These are phyloP conservation scores for Yamadazyma insecticola DNA, from an alignment of 805 yeast species.

Conservation along the genomic window DNA sequence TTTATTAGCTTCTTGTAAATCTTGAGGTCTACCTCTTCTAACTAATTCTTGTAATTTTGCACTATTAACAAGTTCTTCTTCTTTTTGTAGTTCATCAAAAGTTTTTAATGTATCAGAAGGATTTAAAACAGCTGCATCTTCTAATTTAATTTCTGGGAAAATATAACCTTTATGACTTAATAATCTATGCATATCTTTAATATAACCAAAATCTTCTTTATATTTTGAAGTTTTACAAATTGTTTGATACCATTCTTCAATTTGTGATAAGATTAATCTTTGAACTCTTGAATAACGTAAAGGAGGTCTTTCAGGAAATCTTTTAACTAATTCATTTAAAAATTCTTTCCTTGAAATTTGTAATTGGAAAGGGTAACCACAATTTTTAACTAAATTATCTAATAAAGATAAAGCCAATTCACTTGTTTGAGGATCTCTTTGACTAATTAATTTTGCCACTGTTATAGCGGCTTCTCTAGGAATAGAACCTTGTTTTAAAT, in stretches of 20 bases:
- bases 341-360: conserved; percentile 95
- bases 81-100: conserved; percentile 84
- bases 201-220: conserved; percentile 86
- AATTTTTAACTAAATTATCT: conserved; percentile 91
- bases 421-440: conserved; percentile 77
- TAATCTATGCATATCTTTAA: conserved; percentile 93
- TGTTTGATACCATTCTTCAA: conserved; percentile 97
- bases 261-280: conserved; percentile 76
- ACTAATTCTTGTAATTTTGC: conserved; percentile 95
- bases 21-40: conserved; percentile 93
- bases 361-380: conserved; percentile 95
- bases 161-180: conserved; percentile 85
- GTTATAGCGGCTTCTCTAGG: conserved; percentile 92
- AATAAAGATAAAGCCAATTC: conserved; percentile 77
- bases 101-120: conserved; percentile 86
- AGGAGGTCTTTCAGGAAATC: conserved; percentile 95
- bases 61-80: conserved; percentile 86
- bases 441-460: conserved; percentile 76
- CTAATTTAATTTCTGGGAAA: conserved; percentile 87
- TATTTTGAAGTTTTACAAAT: conserved; percentile 85
- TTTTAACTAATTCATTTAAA: conserved; percentile 83
- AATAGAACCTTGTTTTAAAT: conserved; percentile 83
- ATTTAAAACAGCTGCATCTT: conserved; percentile 88
- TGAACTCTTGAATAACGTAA: conserved; percentile 78
- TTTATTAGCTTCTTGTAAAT: conserved; percentile 91